These are phyloP conservation scores for Citropsis articulata DNA, from an alignment of 345 rosid genomes.

Conservation along the genomic window DNA sequence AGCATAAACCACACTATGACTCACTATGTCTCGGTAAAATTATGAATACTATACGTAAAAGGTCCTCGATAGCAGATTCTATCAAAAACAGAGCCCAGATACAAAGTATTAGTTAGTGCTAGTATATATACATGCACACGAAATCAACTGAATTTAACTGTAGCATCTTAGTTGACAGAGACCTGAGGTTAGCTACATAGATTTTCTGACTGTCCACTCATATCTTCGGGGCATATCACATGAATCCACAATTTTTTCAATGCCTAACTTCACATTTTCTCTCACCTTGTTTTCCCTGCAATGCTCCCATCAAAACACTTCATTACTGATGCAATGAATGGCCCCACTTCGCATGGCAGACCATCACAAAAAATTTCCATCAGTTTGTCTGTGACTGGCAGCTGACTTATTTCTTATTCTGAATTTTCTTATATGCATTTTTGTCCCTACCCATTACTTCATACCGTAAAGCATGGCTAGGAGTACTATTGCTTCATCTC, in stretches of 20 bases:
- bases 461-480: neutral
- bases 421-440: neutral
- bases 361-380: neutral
- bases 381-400: neutral
- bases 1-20: neutral
- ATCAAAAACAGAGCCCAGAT: neutral
- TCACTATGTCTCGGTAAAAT: neutral
- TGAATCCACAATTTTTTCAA: neutral
- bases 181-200: neutral
- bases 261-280: neutral
- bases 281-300: neutral
- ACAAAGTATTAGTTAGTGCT: neutral
- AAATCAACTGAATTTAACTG: neutral
- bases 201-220: neutral
- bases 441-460: neutral
- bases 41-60: neutral
- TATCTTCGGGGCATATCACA: neutral
- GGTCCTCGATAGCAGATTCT: neutral
- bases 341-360: neutral
- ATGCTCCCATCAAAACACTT: neutral
- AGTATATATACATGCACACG: neutral
- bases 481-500: neutral
- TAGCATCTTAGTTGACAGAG: neutral
- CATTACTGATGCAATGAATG: neutral
- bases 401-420: neutral